Conservation (phyloP, 2,329 filamentous ascomycete genomes). For the Tolypocladium sp. region DNA sequence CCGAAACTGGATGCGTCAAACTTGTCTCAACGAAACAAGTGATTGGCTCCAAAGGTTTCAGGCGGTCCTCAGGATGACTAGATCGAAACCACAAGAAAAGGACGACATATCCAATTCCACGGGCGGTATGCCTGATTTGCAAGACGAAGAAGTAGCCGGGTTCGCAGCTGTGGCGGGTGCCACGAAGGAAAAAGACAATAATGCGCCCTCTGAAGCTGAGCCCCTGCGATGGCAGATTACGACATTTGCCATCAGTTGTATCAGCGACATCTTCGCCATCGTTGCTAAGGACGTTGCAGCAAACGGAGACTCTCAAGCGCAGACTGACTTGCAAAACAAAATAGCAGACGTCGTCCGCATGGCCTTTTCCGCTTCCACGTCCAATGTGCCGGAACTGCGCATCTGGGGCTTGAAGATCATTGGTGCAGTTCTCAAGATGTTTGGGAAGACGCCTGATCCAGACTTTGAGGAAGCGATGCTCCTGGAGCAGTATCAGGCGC, state of each 20-base stretch:
- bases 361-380: conserved; percentile 94
- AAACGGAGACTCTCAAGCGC: conserved; percentile 69
- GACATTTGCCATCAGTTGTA: conserved; percentile 83
- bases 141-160: conserved; percentile 93
- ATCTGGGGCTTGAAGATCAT: conserved; percentile 92
- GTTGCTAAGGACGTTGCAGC: conserved; percentile 71
- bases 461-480: conserved; percentile 97
- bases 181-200: conserved; percentile 43
- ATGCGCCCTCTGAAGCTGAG: conserved; percentile 60
- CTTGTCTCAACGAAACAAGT: conserved; percentile 67
- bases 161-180: conserved; percentile 70
- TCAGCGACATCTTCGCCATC: conserved; percentile 72
- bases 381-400: conserved; percentile 79
- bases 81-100: conserved; percentile 53
- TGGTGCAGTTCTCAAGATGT: conserved; percentile 87
- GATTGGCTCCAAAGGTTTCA: conserved; percentile 89
- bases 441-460: conserved; percentile 89
- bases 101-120: conserved; percentile 33
- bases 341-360: conserved; percentile 92
- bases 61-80: conserved; percentile 78
- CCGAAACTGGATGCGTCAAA: conserved; percentile 88
- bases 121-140: conserved; percentile 61
- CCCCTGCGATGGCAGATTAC: conserved; percentile 91
- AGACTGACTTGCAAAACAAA: conserved; percentile 68
- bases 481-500: conserved; percentile 95